Evolutionary conservation across 768 basidiomycete species (phyloP).

Genomic region (Mycena latifolia): DNA sequence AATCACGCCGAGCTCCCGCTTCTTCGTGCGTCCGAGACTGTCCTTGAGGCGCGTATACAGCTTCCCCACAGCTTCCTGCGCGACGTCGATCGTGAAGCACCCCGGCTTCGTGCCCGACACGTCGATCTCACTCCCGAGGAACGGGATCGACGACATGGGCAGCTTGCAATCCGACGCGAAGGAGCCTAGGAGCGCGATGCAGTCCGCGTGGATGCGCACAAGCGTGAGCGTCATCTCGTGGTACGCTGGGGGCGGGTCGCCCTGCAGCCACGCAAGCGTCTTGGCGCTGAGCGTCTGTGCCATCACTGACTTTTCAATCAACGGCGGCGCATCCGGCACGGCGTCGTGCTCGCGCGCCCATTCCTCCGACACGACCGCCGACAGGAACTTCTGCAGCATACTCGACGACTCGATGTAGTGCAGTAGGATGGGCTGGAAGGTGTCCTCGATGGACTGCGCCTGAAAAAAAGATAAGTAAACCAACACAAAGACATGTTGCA

Average conservation of each 20-base stretch:
- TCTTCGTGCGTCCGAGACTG: constrained; percentile 81
- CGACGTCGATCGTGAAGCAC: constrained; percentile 85
- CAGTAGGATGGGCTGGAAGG: constrained; percentile 79
- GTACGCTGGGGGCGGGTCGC: constrained; percentile 80
- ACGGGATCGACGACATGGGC: constrained; percentile 81
- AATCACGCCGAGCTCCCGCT: constrained; percentile 78
- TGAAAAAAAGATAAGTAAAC: constrained; percentile 27
- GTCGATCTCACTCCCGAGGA: constrained; percentile 82
- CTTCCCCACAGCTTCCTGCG: constrained; percentile 74
- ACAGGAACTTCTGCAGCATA: constrained; percentile 90
- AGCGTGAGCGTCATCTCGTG: constrained; percentile 92
- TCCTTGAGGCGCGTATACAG: constrained; percentile 84
- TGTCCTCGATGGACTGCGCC: constrained; percentile 63
- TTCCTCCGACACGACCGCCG: constrained; percentile 90
- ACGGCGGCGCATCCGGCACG: constrained; percentile 43
- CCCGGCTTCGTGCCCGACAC: constrained; percentile 72
- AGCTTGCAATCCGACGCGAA: constrained; percentile 93
- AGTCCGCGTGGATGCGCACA: constrained; percentile 84
- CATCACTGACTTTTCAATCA: constrained; percentile 69
- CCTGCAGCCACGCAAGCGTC: constrained; percentile 81
- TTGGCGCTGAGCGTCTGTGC: constrained; percentile 77
- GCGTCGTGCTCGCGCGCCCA: constrained; percentile 80
- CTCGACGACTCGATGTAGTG: constrained; percentile 90
- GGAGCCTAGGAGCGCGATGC: constrained; percentile 81
- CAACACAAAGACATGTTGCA: constrained; percentile 5